A percentile compares a stretch with the other conserved stretches of the same genome.
These are phyloP conservation scores for Salmacisia buchloeana DNA, from an alignment of 1,284 basidiomycete species.

Conservation along the genomic window DNA sequence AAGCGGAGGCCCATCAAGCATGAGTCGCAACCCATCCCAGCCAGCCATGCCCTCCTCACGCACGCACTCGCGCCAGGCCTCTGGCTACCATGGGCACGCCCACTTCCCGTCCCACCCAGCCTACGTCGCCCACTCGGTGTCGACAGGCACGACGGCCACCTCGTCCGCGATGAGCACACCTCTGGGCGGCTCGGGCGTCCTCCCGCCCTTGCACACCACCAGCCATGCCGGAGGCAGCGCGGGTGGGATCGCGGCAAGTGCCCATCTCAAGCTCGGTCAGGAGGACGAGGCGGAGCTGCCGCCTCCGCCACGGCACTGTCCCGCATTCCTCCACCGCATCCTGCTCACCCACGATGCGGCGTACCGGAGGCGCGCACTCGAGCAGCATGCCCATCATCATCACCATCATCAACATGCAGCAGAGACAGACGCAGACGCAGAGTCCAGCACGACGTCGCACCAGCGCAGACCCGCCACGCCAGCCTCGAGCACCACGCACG, in stretches of 20 bases:
- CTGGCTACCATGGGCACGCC: background rate
- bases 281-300: background rate
- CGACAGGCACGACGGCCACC: background rate
- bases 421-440: no score
- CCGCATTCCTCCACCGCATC: conserved; percentile 1
- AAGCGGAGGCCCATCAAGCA: no score
- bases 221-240: background rate
- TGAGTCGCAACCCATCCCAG: background rate
- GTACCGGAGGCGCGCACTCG: background rate
- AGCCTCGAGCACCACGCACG: no score
- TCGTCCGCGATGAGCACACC: background rate
- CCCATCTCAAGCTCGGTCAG: no score
- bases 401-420: background rate
- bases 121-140: background rate
- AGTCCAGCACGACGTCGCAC: no score
- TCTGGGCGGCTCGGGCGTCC: background rate
- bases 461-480: no score
- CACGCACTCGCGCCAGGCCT: background rate
- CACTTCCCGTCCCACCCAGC: background rate
- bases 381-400: background rate
- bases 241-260: background rate
- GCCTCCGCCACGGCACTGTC: background rate
- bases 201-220: background rate
- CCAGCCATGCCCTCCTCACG: background rate
- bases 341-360: background rate